Evolutionary conservation across 2,329 filamentous ascomycete genomes (phyloP).

Genomic region (Aspergillus quadrilineatus): DNA sequence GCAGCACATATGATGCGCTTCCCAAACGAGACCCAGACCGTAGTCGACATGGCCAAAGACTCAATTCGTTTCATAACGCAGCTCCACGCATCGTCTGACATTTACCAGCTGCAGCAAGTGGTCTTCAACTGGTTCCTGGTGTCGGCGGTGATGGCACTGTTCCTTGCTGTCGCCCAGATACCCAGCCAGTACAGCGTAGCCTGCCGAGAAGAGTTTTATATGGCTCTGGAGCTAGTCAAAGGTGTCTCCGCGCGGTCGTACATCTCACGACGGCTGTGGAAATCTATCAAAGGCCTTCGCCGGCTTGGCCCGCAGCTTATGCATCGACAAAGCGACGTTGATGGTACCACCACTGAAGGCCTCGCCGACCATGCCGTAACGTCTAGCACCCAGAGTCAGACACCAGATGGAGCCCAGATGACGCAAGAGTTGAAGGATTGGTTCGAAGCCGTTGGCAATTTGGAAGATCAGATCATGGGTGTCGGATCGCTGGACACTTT

Average conservation of each 20-base stretch:
- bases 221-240: constrained; percentile 63
- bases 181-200: constrained; percentile 57
- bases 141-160: constrained; percentile 61
- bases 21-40: constrained; percentile 66
- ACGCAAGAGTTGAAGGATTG: constrained; percentile 59
- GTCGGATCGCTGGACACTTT: constrained; percentile 28
- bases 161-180: constrained; percentile 63
- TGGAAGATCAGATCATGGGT: constrained; percentile 43
- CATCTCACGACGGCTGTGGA: constrained; percentile 63
- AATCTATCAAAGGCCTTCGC: constrained; percentile 60
- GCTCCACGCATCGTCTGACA: constrained; percentile 60
- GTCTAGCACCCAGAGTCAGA: constrained; percentile 51
- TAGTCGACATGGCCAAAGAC: constrained; percentile 63
- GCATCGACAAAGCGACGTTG: constrained; percentile 22
- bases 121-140: constrained; percentile 67
- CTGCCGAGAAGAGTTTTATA: constrained; percentile 64
- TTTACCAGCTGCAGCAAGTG: constrained; percentile 62
- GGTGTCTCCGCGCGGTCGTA: constrained; percentile 60
- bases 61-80: constrained; percentile 61
- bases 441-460: constrained; percentile 62
- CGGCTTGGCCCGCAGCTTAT: constrained; percentile 58
- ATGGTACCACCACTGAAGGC: background rate
- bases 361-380: background rate
- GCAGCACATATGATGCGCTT: constrained; percentile 73
- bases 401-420: constrained; percentile 55